Evolutionary conservation across 1,284 basidiomycete species (phyloP), one percentile per base, ranked within the genome.

Genomic region (Moesziomyces parantarcticus): DNA sequence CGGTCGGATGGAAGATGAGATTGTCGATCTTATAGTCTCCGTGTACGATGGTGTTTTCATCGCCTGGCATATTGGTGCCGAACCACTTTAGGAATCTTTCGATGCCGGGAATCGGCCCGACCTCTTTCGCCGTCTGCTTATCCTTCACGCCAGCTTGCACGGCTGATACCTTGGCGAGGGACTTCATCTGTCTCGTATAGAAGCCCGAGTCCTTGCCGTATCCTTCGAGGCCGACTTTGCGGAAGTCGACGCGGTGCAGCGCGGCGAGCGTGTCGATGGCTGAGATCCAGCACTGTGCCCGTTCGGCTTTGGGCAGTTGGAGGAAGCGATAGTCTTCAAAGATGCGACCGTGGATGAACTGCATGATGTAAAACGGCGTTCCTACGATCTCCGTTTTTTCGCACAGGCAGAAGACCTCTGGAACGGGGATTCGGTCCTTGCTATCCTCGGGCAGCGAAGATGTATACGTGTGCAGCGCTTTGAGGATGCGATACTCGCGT

Each of bases 11-110:
- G 85, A 94, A 98, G 66, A 98, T 89, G 50, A 98, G 84, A 83
- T 98, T 99, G 84, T 99, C 95, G 22, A 97, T 88, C 85, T 99
- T 99, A 84, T 93, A 98, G 84, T 98, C 95, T 22, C 96, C 95
- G 82, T 98, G 95, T 5, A 97, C 92, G 69, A 96, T 89, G 20
- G 59, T 63, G 32, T 84, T 90, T 54, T 69, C 89, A 72, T 86
- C 88, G 80, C 90, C 88, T 0, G 92, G 94, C 53, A 93, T 86
- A 75, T 92, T 88, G 41, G 85, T 83, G 50, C 86, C 85, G 80
- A 94, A 96, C 92, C 92, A 97, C 10, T 85, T 82, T 49, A 92
- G 86, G 80, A 97, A 86, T 69, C 91, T 89, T 43, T 89, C 86
- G 78, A 91, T 91, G 51, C 86, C 87, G 3, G 92, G 92, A 67